A percentile compares a stretch with the other conserved stretches of the same genome.
phyloP scores from a whole-genome alignment of 2,329 filamentous ascomycete genomes.

The Cadophora sp. region DNA sequence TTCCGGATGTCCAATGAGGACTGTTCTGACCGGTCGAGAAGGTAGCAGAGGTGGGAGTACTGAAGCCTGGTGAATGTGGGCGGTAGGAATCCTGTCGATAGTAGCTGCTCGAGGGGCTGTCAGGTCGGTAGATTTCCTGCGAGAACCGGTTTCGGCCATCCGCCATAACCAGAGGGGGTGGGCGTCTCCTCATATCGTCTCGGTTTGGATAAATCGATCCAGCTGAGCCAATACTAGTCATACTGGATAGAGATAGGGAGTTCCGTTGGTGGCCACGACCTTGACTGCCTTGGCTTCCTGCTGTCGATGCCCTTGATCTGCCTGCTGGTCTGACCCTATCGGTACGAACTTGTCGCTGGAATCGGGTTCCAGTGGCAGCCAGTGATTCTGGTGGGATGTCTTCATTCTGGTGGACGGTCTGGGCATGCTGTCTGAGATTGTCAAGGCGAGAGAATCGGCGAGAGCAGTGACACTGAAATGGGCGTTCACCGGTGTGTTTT shows the following conservation, averaged over 20 bases:
- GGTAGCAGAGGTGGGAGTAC: constrained; percentile 83
- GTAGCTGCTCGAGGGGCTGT: constrained; percentile 64
- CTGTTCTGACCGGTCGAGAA: constrained; percentile 81
- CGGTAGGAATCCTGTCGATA: constrained; percentile 55
- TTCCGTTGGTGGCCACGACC: constrained; percentile 83
- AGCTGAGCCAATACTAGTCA: constrained; percentile 84
- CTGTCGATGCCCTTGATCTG: constrained; percentile 78
- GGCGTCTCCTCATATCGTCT: constrained; percentile 73
- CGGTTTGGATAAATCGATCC: constrained; percentile 56
- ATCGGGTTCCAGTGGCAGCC: constrained; percentile 88
- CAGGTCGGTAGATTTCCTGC: constrained; percentile 69
- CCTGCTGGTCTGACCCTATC: constrained; percentile 80
- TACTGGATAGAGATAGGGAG: constrained; percentile 84
- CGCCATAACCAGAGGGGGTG: constrained; percentile 84
- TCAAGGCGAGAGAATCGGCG: constrained; percentile 92
- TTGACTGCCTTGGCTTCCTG: constrained; percentile 73
- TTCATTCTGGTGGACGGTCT: constrained; percentile 97
- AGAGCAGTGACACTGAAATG: constrained; percentile 95
- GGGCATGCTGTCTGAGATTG: constrained; percentile 94
- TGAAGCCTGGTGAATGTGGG: constrained; percentile 74
- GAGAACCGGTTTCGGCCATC: constrained; percentile 72
- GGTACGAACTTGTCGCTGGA: constrained; percentile 89
- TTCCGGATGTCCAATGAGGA: constrained; percentile 72
- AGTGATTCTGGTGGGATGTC: constrained; percentile 94
- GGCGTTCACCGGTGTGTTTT: constrained; percentile 96